A percentile compares a stretch with the other conserved stretches of the same genome.
Evolutionary conservation across 805 yeast genomes (phyloP).

Genomic region (Wickerhamomyces strasburgensis): DNA sequence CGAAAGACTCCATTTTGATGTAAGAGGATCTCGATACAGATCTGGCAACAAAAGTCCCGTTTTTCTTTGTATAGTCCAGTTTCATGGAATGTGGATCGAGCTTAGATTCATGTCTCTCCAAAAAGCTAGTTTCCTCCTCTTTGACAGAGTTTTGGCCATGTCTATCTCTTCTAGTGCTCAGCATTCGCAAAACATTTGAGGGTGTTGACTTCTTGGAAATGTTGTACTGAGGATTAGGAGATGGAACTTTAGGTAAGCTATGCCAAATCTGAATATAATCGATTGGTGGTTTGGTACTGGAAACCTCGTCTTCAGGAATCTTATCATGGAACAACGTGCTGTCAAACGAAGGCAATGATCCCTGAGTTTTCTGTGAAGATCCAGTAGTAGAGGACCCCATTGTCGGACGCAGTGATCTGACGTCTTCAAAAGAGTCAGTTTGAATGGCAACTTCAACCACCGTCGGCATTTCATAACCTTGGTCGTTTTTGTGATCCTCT

Average conservation of each 20-base stretch:
- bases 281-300: conserved; percentile 10
- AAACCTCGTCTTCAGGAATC: conserved; percentile 13
- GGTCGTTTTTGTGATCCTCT: neutral
- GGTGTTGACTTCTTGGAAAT: conserved; percentile 18
- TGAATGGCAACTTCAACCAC: conserved; percentile 9
- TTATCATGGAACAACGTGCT: conserved; percentile 22
- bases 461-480: neutral
- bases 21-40: conserved; percentile 21
- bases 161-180: conserved; percentile 17
- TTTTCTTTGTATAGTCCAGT: conserved; percentile 2
- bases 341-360: conserved; percentile 19
- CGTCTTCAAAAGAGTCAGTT: conserved; percentile 10
- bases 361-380: conserved; percentile 2
- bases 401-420: conserved; percentile 8
- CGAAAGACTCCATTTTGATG: conserved; percentile 17
- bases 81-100: neutral
- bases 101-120: too few relatives aligned
- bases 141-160: conserved; percentile 7
- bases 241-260: conserved; percentile 26
- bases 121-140: conserved; percentile 9
- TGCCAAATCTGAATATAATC: conserved; percentile 26
- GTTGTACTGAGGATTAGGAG: conserved; percentile 22
- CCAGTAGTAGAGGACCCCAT: neutral
- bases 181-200: conserved; percentile 16
- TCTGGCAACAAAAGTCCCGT: conserved; percentile 21